Base-by-base conservation (phyloP, 345 rosid genomes). In the Durio zibethinus region DNA sequence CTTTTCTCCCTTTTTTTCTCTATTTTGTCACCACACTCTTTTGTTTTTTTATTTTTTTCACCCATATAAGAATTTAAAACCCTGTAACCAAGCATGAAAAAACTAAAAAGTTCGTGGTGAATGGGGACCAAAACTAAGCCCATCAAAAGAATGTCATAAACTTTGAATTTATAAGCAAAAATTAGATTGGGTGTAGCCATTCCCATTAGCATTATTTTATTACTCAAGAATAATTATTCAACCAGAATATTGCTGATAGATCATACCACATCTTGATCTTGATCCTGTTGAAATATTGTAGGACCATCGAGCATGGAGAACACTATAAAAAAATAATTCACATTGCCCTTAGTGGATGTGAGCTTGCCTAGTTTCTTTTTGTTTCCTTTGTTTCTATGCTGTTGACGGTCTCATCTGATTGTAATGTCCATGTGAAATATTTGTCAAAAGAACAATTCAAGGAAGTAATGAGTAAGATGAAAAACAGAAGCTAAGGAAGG, bases 281-380 rank as follows among this genome's bases (percentile, higher is more conserved):
- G 48, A 57, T 43, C 53, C 54, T 50, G 43, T 45, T 82, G 76
- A 56, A 2, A 66, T 60, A 27, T 60, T 76, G 40, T 25, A 72
- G 68, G 80, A 72, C 76, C 45, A 64, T 76, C 71, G 61, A 76
- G 80, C 69, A 72, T 76, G 79, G 66, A 74, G 52, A 76, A 66
- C 72, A 29, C 53, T 68, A 27, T 7, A 73, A 27, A 42, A n/a
- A 33, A 15, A 67, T 50, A 61, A 36, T 27, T 23, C 18, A 45
- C 10, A 56, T 7, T 9, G 7, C 63, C 63, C 33, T 57, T 25
- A 25, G 10, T 57, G 40, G 57, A 54, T 63, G 72, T 61, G 35
- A 73, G 59, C 14, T 45, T 67, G 65, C 45, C 64, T 77, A 52
- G 56, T 33, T 81, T 25, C 25, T 45, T 65, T 65, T 67, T 18